These are phyloP conservation scores for Singerocomus inundabilis DNA, from an alignment of 1,284 basidiomycete species.

Conservation along the genomic window DNA sequence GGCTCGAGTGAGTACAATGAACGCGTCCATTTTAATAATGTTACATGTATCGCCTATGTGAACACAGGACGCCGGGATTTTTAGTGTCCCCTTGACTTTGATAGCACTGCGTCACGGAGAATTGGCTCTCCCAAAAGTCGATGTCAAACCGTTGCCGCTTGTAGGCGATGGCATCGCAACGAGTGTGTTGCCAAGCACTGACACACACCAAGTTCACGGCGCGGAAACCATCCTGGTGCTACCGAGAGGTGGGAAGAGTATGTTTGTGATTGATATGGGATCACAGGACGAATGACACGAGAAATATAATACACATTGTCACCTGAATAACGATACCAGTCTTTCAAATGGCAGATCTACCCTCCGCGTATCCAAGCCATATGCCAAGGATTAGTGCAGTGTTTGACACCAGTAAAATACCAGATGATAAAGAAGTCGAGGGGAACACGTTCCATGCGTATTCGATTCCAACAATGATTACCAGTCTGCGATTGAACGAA, in stretches of 20 bases:
- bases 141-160: constrained; percentile 56
- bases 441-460: constrained; percentile 89
- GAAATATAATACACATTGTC: background rate
- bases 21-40: background rate
- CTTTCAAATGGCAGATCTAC: constrained; percentile 21
- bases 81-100: constrained; percentile 61
- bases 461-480: constrained; percentile 66
- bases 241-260: constrained; percentile 75
- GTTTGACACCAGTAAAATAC: constrained; percentile 59
- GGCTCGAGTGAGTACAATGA: constrained; percentile 49
- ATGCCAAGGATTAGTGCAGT: constrained; percentile 59
- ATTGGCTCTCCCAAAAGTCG: constrained; percentile 67
- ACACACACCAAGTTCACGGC: constrained; percentile 74
- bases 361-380: constrained; percentile 54
- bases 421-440: constrained; percentile 73
- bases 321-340: background rate
- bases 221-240: constrained; percentile 72
- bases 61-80: constrained; percentile 54
- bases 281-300: constrained; percentile 23
- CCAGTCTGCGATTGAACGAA: constrained; percentile 46
- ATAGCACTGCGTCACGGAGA: constrained; percentile 80
- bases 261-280: constrained; percentile 75
- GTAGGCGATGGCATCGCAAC: constrained; percentile 53
- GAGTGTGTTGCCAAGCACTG: constrained; percentile 57
- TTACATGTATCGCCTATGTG: constrained; percentile 6